Percentiles rank a stretch among this genome's conserved stretches.
Evolutionary conservation across 148 eudicot species (phyloP).

Genomic region (Drosera capensis): DNA sequence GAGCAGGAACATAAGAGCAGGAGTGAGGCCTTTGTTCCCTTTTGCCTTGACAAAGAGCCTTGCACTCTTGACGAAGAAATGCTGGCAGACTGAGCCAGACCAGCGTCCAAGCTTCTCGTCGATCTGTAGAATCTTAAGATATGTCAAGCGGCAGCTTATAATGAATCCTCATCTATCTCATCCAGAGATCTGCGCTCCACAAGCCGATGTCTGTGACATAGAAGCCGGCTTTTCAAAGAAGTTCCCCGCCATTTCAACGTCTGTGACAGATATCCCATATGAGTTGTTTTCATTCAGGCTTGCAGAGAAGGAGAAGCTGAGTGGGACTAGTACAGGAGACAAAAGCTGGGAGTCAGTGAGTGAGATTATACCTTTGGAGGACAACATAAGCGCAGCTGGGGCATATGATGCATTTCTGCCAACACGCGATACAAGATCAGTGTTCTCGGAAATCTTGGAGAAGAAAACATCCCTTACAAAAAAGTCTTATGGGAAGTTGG

Average conservation of each 20-base stretch:
- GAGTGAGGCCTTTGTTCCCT: slow-evolving; percentile 55
- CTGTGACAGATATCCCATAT: slow-evolving; percentile 41
- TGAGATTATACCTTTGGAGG: slow-evolving; percentile 23
- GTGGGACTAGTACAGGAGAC: slow-evolving; percentile 13
- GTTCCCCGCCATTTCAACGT: slow-evolving; percentile 14
- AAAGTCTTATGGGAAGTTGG: slow-evolving; percentile 4
- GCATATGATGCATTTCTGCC: slow-evolving; percentile 18
- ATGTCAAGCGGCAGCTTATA: slow-evolving; percentile 35
- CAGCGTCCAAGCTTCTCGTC: slow-evolving; percentile 46
- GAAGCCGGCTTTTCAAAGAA: slow-evolving; percentile 26
- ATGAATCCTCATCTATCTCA: slow-evolving; percentile 38
- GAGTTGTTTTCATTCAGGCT: slow-evolving; percentile 44
- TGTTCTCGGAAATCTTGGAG: slow-evolving; percentile 36
- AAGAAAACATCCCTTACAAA: slow-evolving; percentile 9
- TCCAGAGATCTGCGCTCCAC: slow-evolving; percentile 30
- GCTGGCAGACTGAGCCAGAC: slow-evolving; percentile 52
- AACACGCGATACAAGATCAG: slow-evolving; percentile 44
- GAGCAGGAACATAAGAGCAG: slow-evolving; percentile 47
- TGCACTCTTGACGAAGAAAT: slow-evolving; percentile 30
- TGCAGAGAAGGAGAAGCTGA: slow-evolving; percentile 35
- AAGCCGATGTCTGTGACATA: slow-evolving; percentile 44
- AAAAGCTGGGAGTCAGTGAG: slow-evolving; percentile 40
- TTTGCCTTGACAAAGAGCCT: slow-evolving; percentile 44
- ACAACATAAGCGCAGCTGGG: slow-evolving; percentile 11
- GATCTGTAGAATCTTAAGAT: slow-evolving; percentile 42